Percentiles rank a stretch among this genome's conserved stretches.
Evolutionary conservation across 2,329 filamentous ascomycete genomes (phyloP).

Genomic region (Pseudogymnoascus sp.): DNA sequence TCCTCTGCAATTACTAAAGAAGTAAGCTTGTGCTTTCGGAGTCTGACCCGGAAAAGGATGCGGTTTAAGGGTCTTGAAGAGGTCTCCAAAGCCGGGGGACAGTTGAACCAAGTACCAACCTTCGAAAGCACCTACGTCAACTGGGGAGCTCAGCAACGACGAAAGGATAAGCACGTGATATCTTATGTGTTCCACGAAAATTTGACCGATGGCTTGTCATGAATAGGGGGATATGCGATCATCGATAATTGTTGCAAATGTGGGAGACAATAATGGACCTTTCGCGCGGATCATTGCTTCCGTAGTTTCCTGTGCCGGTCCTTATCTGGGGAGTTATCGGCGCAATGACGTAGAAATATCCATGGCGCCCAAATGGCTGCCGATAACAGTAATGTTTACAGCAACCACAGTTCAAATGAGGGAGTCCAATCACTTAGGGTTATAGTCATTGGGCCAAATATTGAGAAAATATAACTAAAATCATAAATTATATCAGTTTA

Average conservation of each 20-base stretch:
- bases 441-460: background rate
- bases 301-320: background rate
- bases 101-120: background rate
- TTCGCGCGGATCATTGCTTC: background rate
- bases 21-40: background rate
- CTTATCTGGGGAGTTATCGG: background rate
- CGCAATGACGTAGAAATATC: background rate
- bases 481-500: background rate
- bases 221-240: background rate
- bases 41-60: background rate
- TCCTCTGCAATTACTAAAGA: background rate
- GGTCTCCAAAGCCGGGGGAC: background rate
- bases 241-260: background rate
- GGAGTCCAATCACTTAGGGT: too few relatives aligned
- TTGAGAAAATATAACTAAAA: background rate
- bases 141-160: background rate
- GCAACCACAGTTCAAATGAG: background rate
- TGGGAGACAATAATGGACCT: background rate
- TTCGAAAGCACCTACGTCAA: conserved; percentile 1
- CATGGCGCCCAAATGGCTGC: background rate
- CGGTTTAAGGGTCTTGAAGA: background rate
- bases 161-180: background rate
- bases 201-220: background rate
- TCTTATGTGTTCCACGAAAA: background rate
- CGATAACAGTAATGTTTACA: background rate